Evolutionary conservation across 805 yeast species (phyloP), one percentile per base, ranked within the genome.

Genomic region (Wickerhamomyces xylosicus): DNA sequence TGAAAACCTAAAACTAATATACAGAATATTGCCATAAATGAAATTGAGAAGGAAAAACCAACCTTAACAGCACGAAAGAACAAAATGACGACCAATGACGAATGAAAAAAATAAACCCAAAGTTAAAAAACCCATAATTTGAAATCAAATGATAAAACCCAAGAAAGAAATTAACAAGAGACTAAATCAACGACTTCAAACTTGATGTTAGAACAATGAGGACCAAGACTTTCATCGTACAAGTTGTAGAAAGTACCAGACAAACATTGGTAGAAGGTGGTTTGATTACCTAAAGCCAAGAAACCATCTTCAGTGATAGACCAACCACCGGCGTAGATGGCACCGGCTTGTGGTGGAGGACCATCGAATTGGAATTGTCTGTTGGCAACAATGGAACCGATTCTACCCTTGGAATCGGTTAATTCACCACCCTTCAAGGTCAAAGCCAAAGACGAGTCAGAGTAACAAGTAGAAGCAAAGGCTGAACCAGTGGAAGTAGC

Each of bases 281-380:
- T 74, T 37, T 61, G 55, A 50, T 63, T 61, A 62, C 85, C 87
- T 45, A 80, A 61, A 27, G 85, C 85, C 54, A 80, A 71, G 65
- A 62, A 54, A 61, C 74, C 74, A 18, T 70, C 79, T 47, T 71
- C 72, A 40, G 67, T 59, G 45, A 66, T 54, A 33, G 69, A 59
- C 85, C 85, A 77, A 47, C 85, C 84, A 42, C 72, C 77, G 51
- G 85, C 83, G 58, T 72, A 74, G 57, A 77, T 71, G 42, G 83
- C 69, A 61, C 83, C 84, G 27, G 82, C 85, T 69, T 81, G 90
- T 55, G 89, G 87, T 64, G 85, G 83, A 46, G 86, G 85, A 57
- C 89, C 89, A 59, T 81, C 90, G 54, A 81, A 81, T 67, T 81
- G 90, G 74, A 81, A 81, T 67, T 81, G 90, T 67, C 82, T 71